phyloP scores from a whole-genome alignment of 805 yeast genomes.

The Spathaspora sp. region DNA sequence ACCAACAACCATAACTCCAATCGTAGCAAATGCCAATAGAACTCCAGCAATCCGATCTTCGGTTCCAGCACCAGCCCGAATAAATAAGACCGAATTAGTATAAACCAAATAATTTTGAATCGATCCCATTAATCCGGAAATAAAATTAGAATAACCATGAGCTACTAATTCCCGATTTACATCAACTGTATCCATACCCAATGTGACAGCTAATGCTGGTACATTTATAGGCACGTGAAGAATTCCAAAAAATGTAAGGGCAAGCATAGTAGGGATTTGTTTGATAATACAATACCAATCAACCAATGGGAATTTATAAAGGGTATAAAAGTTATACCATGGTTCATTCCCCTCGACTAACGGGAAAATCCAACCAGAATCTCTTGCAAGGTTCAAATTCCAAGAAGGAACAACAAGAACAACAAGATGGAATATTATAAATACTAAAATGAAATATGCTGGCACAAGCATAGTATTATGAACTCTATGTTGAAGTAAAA shows the following conservation, averaged over 20 bases:
- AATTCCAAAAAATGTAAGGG: conserved; percentile 92
- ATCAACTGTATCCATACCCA: conserved; percentile 80
- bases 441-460: conserved; percentile 68
- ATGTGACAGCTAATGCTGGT: conserved; percentile 91
- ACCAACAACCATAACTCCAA: conserved; percentile 77
- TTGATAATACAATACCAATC: conserved; percentile 66
- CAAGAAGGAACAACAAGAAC: conserved; percentile 65
- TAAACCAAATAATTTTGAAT: conserved; percentile 94
- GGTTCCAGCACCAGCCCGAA: conserved; percentile 96
- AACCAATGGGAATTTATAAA: conserved; percentile 68
- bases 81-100: conserved; percentile 87
- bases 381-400: conserved; percentile 58
- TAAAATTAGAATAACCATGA: conserved; percentile 85
- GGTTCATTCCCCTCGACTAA: conserved; percentile 64
- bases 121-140: conserved; percentile 82
- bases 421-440: conserved; percentile 63
- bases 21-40: conserved; percentile 81
- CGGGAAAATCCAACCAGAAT: conserved; percentile 80
- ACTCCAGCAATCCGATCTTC: conserved; percentile 86
- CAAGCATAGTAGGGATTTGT: conserved; percentile 90
- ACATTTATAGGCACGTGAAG: conserved; percentile 96
- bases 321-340: conserved; percentile 85
- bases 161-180: conserved; percentile 93
- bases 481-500: conserved; percentile 52
- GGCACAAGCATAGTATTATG: conserved; percentile 77